A percentile compares a stretch with the other conserved stretches of the same genome.
Evolutionary conservation across 805 yeast genomes (phyloP).

Genomic region (Candida vaughaniae): DNA sequence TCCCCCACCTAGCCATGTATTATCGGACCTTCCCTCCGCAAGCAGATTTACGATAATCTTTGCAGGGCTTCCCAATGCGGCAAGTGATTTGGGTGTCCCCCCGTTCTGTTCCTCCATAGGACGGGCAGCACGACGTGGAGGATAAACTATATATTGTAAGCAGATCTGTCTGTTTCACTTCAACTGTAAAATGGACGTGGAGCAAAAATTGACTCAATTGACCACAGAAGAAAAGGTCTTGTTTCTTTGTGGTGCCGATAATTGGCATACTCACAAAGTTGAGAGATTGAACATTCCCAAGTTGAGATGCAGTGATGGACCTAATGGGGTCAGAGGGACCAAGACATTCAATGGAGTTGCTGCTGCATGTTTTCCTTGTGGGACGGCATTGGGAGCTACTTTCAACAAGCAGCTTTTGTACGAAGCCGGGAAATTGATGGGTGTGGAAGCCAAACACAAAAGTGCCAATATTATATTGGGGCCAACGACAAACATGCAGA

Average conservation of each 20-base stretch:
- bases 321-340: slow-evolving; percentile 34
- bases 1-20: too few species aligned
- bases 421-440: slow-evolving; percentile 32
- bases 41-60: neutral
- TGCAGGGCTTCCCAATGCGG: neutral
- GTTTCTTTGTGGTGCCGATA: slow-evolving; percentile 37
- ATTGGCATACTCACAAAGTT: slow-evolving; percentile 50
- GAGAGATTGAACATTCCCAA: slow-evolving; percentile 43
- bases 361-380: slow-evolving; percentile 35
- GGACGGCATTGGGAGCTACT: slow-evolving; percentile 32
- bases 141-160: too few species aligned
- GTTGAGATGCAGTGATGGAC: slow-evolving; percentile 41
- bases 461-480: slow-evolving; percentile 31
- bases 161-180: too few species aligned
- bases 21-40: too few species aligned
- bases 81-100: neutral
- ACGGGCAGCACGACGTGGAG: too few species aligned
- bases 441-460: slow-evolving; percentile 29
- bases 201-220: slow-evolving; percentile 20
- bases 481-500: slow-evolving; percentile 32
- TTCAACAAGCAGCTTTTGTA: slow-evolving; percentile 34
- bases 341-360: slow-evolving; percentile 26
- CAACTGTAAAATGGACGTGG: slow-evolving; percentile 21
- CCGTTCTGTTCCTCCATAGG: neutral
- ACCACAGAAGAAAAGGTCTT: slow-evolving; percentile 25